Base-by-base conservation (phyloP, 192 early-diverging fungal genomes). In the Linnemannia zychae region DNA sequence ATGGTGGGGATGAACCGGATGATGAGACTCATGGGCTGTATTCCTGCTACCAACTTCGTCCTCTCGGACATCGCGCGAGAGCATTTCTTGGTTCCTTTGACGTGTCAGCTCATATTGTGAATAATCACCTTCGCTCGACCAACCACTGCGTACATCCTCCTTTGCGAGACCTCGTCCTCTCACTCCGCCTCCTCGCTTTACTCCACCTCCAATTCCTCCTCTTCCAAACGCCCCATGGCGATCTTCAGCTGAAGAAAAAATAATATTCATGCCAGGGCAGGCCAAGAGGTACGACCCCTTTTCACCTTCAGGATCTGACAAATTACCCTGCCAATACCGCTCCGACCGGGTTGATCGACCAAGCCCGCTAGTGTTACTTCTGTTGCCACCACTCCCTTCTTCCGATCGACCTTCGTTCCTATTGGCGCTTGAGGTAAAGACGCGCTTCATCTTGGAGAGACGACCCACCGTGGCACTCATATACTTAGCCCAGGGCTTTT, bases 81-180 rank as follows among this genome's bases (percentile, higher is more conserved):
- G 44, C 24, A 74, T 18, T 15, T 80, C 71, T 17, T 71, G 44
- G 65, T 72, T 80, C 31, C 65, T 68, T 24, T 66, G 48, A 28
- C 66, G 71, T 5, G 78, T 80, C 65, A 80, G 67, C 28, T 74
- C 71, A 33, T 80, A 67, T 36, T 74, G 78, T 0, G 78, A 69
- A 40, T 85, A 78, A 17, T 85, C 83, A 22, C 79, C 80, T 2
- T 76, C 83, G 46, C 83, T 85, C 37, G 83, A 85, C 73, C 77
- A 72, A 7, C 65, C 72, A 47, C 83, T 85, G 1, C 77, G 68
- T 6, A 33, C 34, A 20, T 79, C 68, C 22, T 80, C 78, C 33
- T 72, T 52, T 18, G 67, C 48, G 9, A 53, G 33, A 34, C 63
- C 22, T 22, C 57, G 28, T 31, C 57, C 57, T 49, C 48, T 15